Evolutionary conservation across 345 rosid species (phyloP).

Genomic region (Arabidopsis suecica): DNA sequence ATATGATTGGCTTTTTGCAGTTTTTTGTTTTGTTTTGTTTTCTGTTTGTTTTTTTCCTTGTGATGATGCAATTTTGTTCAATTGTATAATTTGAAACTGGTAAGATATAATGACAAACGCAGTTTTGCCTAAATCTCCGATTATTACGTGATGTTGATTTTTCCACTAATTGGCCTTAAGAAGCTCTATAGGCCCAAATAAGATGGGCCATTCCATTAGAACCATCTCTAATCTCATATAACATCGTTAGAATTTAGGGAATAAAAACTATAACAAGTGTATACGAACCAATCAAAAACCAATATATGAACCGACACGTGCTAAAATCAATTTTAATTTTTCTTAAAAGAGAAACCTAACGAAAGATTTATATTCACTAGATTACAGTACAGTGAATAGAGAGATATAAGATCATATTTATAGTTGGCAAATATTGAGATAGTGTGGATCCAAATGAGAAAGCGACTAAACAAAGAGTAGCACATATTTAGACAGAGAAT

Average conservation of each 20-base stretch:
- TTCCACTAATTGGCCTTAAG: constrained; percentile 16
- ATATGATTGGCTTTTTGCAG: constrained; percentile 20
- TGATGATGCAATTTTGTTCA: constrained; percentile 33
- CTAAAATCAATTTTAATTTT: not conserved
- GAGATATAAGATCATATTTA: not conserved
- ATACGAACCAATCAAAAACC: not conserved
- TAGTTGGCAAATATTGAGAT: constrained; percentile 25
- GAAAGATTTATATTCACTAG: constrained; percentile 19
- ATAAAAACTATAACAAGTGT: not conserved
- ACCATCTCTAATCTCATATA: not conserved
- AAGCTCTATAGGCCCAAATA: constrained; percentile 4
- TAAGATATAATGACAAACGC: constrained; percentile 22
- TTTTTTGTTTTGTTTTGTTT: not conserved
- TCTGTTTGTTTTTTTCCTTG: not conserved
- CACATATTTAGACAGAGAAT: constrained; percentile 36
- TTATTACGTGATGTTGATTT: not conserved
- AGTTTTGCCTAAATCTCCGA: not conserved
- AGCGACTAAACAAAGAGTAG: constrained; percentile 45
- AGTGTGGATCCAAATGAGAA: constrained; percentile 44
- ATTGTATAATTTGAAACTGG: constrained; percentile 22
- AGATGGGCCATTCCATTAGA: not conserved
- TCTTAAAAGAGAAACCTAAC: not conserved
- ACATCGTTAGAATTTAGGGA: not conserved
- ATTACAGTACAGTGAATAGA: constrained; percentile 22
- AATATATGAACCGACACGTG: constrained; percentile 1